Conservation (phyloP, 2,329 filamentous ascomycete species). For the Botrytis fabae region DNA sequence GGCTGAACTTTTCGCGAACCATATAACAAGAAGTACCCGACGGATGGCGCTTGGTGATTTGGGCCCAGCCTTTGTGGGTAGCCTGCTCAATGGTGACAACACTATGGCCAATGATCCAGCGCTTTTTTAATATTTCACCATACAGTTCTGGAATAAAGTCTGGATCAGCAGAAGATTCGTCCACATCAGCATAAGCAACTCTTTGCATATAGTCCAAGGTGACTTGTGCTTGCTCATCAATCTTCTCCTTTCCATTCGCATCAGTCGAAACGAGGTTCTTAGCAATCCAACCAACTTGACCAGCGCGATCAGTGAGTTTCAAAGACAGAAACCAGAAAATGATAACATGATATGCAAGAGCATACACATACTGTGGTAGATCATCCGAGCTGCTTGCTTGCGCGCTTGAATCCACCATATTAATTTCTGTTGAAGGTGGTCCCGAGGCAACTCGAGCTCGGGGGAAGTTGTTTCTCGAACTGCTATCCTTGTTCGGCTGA, state of each 20-base stretch:
- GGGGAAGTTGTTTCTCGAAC: constrained; percentile 42
- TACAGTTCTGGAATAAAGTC: constrained; percentile 65
- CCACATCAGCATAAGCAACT: constrained; percentile 80
- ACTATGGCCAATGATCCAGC: constrained; percentile 73
- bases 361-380: constrained; percentile 89
- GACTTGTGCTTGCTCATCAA: constrained; percentile 91
- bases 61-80: constrained; percentile 64
- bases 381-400: constrained; percentile 61
- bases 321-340: constrained; percentile 95
- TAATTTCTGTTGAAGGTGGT: constrained; percentile 40
- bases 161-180: constrained; percentile 68
- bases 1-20: constrained; percentile 59
- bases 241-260: constrained; percentile 67
- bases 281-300: constrained; percentile 86
- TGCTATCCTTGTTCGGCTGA: constrained; percentile 45
- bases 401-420: constrained; percentile 46
- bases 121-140: constrained; percentile 65
- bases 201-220: constrained; percentile 95
- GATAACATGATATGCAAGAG: constrained; percentile 91
- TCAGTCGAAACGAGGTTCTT: constrained; percentile 80
- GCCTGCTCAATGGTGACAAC: constrained; percentile 75
- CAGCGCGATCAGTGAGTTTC: constrained; percentile 78
- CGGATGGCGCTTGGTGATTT: constrained; percentile 70
- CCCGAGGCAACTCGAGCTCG: constrained; percentile 33
- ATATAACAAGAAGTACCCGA: constrained; percentile 59